phyloP scores from a whole-genome alignment of 257 asterid genomes.

The Haberlea rhodopensis region DNA sequence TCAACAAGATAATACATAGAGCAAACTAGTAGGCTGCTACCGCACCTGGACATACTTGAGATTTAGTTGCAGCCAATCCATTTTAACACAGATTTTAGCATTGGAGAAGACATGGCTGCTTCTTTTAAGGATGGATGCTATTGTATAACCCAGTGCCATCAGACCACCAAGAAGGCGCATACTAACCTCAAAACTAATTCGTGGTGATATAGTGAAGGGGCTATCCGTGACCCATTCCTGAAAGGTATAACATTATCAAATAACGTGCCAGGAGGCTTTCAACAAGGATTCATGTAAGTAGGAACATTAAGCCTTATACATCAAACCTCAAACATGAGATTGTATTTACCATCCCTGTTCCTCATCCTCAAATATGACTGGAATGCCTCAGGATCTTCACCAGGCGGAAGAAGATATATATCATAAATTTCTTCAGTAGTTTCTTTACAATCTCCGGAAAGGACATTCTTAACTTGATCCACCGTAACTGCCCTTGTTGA shows the following conservation, averaged over 20 bases:
- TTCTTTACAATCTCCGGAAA: conserved; percentile 61
- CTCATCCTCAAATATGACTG: conserved; percentile 99
- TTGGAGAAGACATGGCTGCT: conserved; percentile 75
- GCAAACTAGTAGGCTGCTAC: conserved; percentile 2
- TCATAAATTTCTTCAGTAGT: conserved; percentile 89
- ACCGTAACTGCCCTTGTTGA: conserved; percentile 65
- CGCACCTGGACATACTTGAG: conserved; percentile 89
- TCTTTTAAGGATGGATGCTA: conserved; percentile 96
- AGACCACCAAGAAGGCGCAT: conserved; percentile 99
- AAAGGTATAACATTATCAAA: conserved; percentile 23
- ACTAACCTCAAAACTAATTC: conserved; percentile 96
- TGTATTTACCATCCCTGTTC: conserved; percentile 93
- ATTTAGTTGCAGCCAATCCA: conserved; percentile 95
- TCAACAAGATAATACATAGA: conserved; percentile 7
- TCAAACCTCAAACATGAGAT: conserved; percentile 98
- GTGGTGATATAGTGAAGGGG: conserved; percentile 95
- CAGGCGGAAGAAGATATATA: conserved; percentile 96
- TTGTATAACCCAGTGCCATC: conserved; percentile 96
- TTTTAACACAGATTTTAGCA: conserved; percentile 78
- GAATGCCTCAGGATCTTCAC: conserved; percentile 99
- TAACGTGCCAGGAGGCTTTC: background rate
- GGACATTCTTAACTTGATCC: conserved; percentile 76
- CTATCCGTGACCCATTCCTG: conserved; percentile 99
- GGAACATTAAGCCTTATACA: conserved; percentile 1
- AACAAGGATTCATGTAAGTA: conserved; percentile 14